These are phyloP conservation scores for Candida arabinofermentans DNA, from an alignment of 805 yeast species.

Conservation along the genomic window DNA sequence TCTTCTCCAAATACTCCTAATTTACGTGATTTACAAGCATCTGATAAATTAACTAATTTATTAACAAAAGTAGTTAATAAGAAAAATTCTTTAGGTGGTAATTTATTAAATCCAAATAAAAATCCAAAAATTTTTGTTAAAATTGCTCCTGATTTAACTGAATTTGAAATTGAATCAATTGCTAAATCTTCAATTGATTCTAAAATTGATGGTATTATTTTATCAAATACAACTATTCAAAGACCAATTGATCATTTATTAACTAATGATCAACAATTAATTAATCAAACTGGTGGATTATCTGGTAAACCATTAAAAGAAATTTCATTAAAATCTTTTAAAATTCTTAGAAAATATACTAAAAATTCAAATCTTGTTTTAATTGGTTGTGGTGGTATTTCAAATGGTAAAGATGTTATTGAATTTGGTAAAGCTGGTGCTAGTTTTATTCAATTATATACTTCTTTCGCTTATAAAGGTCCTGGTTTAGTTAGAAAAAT, in stretches of 20 bases:
- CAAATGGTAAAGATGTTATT: constrained; percentile 81
- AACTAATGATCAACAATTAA: constrained; percentile 41
- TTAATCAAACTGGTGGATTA: constrained; percentile 75
- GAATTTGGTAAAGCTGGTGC: constrained; percentile 96
- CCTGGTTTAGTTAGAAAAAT: constrained; percentile 73
- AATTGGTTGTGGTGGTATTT: constrained; percentile 93
- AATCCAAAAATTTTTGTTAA: constrained; percentile 84
- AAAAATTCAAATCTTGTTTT: constrained; percentile 71
- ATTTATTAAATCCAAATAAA: constrained; percentile 34
- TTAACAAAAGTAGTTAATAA: constrained; percentile 65
- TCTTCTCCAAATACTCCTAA: constrained; percentile 98
- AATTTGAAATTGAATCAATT: constrained; percentile 74
- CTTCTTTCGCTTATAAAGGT: constrained; percentile 89
- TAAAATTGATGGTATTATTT: constrained; percentile 84
- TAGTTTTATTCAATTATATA: constrained; percentile 78
- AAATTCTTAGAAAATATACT: constrained; percentile 66
- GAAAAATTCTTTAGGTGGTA: constrained; percentile 48
- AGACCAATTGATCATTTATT: constrained; percentile 60
- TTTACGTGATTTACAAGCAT: constrained; percentile 78
- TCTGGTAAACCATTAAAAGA: constrained; percentile 92
- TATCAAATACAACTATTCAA: constrained; percentile 87
- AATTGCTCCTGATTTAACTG: constrained; percentile 89
- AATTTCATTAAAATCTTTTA: constrained; percentile 66
- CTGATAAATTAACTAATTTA: constrained; percentile 63
- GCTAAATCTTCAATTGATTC: constrained; percentile 75